Evolutionary conservation across 139 green algal species (phyloP).

Genomic region (Chlamydomonas incerta): DNA sequence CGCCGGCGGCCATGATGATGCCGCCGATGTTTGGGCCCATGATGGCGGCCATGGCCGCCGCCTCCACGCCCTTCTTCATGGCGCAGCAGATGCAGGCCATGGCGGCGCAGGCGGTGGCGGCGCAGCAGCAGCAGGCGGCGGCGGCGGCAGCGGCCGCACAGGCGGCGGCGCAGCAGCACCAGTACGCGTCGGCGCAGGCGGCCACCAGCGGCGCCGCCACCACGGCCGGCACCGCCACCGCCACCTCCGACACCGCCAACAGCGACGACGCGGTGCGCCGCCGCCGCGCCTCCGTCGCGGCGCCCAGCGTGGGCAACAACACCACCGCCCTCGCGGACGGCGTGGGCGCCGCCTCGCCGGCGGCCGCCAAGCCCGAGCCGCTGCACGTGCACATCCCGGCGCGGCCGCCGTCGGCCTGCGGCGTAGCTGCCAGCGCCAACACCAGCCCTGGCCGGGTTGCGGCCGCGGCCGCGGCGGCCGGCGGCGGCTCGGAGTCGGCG

Average conservation of each 20-base stretch:
- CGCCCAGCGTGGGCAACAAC: neutral
- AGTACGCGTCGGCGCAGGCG: neutral
- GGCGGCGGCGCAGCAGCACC: neutral
- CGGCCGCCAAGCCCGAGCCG: too few species aligned
- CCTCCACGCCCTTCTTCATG: conserved; percentile 9
- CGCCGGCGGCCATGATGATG: conserved; percentile 11
- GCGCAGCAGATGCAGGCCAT: conserved; percentile 16
- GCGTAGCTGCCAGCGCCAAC: too few species aligned
- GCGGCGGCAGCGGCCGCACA: neutral
- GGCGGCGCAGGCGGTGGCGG: neutral
- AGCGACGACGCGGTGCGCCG: neutral
- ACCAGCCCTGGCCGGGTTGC: too few species aligned
- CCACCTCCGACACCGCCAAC: conserved; percentile 22
- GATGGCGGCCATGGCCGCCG: conserved; percentile 16
- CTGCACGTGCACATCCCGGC: too few species aligned
- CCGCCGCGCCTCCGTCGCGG: neutral
- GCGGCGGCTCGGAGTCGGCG: too few species aligned
- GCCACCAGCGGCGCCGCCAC: conserved; percentile 13
- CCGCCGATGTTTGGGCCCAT: conserved; percentile 10
- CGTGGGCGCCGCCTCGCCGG: too few species aligned
- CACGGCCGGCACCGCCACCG: conserved; percentile 7
- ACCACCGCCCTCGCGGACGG: neutral
- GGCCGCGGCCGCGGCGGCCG: too few species aligned
- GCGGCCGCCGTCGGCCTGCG: too few species aligned
- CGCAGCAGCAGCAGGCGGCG: neutral